Conservation (phyloP, 2,329 filamentous ascomycete species). For the Phaeosphaeria sp. region DNA sequence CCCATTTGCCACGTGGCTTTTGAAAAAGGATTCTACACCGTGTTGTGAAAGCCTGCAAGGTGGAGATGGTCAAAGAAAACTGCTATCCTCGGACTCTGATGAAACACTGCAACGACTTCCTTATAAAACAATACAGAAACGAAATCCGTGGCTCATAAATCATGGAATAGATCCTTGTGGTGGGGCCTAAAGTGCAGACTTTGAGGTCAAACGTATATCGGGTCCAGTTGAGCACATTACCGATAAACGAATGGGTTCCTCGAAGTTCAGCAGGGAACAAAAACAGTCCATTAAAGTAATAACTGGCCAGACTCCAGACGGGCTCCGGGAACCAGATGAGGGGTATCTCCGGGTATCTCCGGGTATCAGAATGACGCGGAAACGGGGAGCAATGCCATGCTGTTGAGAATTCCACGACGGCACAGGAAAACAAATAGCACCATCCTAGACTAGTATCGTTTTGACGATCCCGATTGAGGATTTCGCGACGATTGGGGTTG, state of each 20-base stretch:
- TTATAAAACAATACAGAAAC: conserved; percentile 18
- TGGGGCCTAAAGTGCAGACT: conserved; percentile 21
- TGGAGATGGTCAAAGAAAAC: conserved; percentile 9
- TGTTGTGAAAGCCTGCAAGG: not conserved
- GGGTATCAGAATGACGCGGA: conserved; percentile 38
- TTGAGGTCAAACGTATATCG: conserved; percentile 30
- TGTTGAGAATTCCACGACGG: conserved; percentile 29
- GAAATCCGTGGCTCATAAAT: conserved; percentile 17
- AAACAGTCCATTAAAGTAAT: conserved; percentile 34
- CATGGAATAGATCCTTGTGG: conserved; percentile 18
- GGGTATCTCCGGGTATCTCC: conserved; percentile 51
- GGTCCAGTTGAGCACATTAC: conserved; percentile 32
- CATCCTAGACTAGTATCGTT: conserved; percentile 13
- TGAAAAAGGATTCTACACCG: conserved; percentile 6
- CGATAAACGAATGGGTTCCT: conserved; percentile 1
- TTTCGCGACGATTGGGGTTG: conserved; percentile 33
- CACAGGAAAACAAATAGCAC: conserved; percentile 16
- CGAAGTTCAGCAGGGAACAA: conserved; percentile 29
- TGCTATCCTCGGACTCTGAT: conserved; percentile 21
- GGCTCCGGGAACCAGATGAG: conserved; percentile 37
- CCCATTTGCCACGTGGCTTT: conserved; percentile 2
- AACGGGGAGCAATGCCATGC: conserved; percentile 36
- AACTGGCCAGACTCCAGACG: conserved; percentile 39
- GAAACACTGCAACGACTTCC: conserved; percentile 16
- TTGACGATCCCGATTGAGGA: conserved; percentile 30